Conservation (phyloP, 1,284 basidiomycete species). For the Cystobasidiaceae sp. region DNA sequence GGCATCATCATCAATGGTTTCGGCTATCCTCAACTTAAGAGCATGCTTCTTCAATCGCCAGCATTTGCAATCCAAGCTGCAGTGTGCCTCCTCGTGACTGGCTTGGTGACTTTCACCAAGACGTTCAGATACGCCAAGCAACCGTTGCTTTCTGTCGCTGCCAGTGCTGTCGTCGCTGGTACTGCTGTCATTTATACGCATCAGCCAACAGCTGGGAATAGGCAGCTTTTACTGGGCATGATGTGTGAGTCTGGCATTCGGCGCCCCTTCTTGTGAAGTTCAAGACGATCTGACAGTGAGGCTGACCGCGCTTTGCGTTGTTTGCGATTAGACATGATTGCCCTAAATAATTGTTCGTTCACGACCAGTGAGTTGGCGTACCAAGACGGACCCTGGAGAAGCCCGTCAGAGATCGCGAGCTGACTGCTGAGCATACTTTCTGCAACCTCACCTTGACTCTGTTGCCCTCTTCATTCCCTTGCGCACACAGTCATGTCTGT, state of each 20-base stretch:
- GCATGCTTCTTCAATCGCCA: neutral
- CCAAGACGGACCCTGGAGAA: neutral
- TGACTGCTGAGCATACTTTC: no score
- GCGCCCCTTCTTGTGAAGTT: no score
- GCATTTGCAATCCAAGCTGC: neutral
- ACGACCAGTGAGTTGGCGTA: constrained; percentile 31
- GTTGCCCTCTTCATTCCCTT: neutral
- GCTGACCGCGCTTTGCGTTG: no score
- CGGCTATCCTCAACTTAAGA: neutral
- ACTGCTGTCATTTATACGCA: neutral
- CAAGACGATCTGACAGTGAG: no score
- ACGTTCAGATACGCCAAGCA: neutral
- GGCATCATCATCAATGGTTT: constrained; percentile 34
- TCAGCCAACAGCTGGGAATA: constrained; percentile 31
- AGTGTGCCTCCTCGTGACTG: neutral
- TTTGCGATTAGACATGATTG: constrained; percentile 29
- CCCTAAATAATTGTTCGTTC: constrained; percentile 32
- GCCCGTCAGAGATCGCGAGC: no score
- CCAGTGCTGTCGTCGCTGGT: neutral
- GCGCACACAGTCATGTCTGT: constrained; percentile 35
- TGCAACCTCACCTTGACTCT: neutral
- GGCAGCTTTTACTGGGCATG: constrained; percentile 31
- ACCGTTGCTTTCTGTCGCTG: constrained; percentile 15
- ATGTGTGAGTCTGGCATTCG: neutral
- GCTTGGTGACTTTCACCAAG: neutral